These are phyloP conservation scores for Sungouiella blattae DNA, from an alignment of 805 yeast genomes.

Conservation along the genomic window DNA sequence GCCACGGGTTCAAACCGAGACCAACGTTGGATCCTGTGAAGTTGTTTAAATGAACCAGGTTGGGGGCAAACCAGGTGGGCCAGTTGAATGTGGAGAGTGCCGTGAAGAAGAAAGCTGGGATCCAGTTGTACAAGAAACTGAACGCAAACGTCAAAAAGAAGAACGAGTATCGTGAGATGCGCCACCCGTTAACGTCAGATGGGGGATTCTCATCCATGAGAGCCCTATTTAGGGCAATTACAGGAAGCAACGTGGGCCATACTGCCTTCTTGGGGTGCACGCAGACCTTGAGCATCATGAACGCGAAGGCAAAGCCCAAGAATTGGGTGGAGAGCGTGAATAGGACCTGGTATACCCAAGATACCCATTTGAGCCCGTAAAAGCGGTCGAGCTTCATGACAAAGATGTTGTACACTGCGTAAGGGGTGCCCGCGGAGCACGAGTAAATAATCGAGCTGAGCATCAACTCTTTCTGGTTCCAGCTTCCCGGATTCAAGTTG, in stretches of 20 bases:
- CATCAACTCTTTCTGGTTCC: constrained; percentile 47
- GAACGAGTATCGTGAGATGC: constrained; percentile 39
- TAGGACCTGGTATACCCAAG: constrained; percentile 51
- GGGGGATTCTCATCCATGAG: constrained; percentile 30
- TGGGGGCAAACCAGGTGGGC: constrained; percentile 43
- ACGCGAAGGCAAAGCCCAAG: constrained; percentile 67
- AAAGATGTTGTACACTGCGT: constrained; percentile 38
- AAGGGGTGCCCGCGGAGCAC: constrained; percentile 42
- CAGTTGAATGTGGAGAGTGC: constrained; percentile 40
- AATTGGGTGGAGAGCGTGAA: constrained; percentile 55
- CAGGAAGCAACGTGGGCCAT: constrained; percentile 45
- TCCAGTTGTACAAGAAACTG: constrained; percentile 42
- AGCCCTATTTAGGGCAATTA: constrained; percentile 41
- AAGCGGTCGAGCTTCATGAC: constrained; percentile 42
- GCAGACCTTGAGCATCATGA: constrained; percentile 55
- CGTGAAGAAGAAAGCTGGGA: constrained; percentile 38
- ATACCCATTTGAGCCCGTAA: constrained; percentile 42
- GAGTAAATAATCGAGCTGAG: constrained; percentile 40
- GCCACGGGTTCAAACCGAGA: constrained; percentile 40
- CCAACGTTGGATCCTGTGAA: constrained; percentile 36
- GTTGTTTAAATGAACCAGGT: constrained; percentile 38
- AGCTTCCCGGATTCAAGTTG: constrained; percentile 39
- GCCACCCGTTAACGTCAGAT: constrained; percentile 33
- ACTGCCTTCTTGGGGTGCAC: constrained; percentile 40
- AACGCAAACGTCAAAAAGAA: constrained; percentile 29